Conservation (phyloP, 306 rosid species). For the Bauhinia variegata region DNA sequence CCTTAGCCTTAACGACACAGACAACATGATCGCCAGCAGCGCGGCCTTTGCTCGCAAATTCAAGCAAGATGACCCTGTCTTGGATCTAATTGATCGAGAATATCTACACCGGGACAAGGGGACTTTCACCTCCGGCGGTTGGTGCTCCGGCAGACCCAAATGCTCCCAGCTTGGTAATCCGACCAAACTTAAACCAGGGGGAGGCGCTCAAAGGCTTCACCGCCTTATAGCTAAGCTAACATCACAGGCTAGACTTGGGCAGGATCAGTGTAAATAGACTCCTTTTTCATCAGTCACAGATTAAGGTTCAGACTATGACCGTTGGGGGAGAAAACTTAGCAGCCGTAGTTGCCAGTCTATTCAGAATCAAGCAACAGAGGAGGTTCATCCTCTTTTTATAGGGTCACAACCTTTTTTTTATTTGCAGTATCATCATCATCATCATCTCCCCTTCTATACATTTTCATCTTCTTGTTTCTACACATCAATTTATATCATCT, state of each 20-base stretch:
- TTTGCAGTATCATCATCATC: too few species aligned
- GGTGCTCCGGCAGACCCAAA: slow-evolving; percentile 79
- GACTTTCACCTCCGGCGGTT: slow-evolving; percentile 79
- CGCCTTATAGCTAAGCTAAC: slow-evolving; percentile 48
- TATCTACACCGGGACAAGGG: slow-evolving; percentile 51
- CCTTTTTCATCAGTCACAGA: slow-evolving; percentile 27
- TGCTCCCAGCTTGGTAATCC: slow-evolving; percentile 77
- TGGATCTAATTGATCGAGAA: slow-evolving; percentile 69
- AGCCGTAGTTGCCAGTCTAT: too few species aligned
- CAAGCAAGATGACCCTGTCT: slow-evolving; percentile 50
- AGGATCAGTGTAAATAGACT: slow-evolving; percentile 71
- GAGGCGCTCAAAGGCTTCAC: slow-evolving; percentile 64
- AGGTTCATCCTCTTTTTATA: too few species aligned
- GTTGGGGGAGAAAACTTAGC: background rate
- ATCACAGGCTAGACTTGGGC: slow-evolving; percentile 51
- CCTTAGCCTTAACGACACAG: slow-evolving; percentile 71
- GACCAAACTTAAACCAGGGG: slow-evolving; percentile 71
- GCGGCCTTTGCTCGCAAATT: slow-evolving; percentile 92
- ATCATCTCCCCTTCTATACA: too few species aligned
- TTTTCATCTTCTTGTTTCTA: too few species aligned
- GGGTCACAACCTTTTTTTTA: too few species aligned
- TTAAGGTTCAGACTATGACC: slow-evolving; percentile 27
- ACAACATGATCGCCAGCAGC: slow-evolving; percentile 68
- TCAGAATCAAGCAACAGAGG: too few species aligned
- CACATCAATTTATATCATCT: too few species aligned